A percentile compares a stretch with the other conserved stretches of the same genome.
These are phyloP conservation scores for Sequoiadendron giganteum DNA, from an alignment of 75 land plant species.

Conservation along the genomic window DNA sequence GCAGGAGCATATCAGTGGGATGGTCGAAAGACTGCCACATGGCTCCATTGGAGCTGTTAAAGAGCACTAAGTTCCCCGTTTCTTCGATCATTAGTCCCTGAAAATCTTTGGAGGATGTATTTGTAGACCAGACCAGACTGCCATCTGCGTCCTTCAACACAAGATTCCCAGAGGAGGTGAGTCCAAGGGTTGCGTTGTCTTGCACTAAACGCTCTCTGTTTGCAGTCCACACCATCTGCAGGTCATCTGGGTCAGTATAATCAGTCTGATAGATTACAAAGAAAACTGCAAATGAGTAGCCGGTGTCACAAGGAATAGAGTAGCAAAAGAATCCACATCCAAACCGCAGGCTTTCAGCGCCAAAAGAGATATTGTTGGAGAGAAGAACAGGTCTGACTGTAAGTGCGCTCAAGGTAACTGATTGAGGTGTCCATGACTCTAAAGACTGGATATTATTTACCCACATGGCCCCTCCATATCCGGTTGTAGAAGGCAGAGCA, in stretches of 20 bases:
- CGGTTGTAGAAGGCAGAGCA: background rate
- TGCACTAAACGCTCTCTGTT: conserved; percentile 15
- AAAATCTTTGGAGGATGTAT: conserved; percentile 25
- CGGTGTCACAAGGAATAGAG: background rate
- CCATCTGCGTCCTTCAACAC: conserved; percentile 26
- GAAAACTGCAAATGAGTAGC: background rate
- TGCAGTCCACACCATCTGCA: conserved; percentile 20
- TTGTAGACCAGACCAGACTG: conserved; percentile 35
- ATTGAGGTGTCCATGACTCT: background rate
- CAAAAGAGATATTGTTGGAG: background rate
- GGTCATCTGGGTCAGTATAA: background rate
- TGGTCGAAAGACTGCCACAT: conserved; percentile 62
- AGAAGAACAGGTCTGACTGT: background rate
- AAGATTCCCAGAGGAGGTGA: conserved; percentile 24
- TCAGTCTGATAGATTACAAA: background rate
- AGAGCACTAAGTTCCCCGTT: conserved; percentile 48
- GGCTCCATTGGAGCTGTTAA: conserved; percentile 9
- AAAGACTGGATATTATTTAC: background rate
- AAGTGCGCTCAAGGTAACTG: background rate
- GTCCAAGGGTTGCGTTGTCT: conserved; percentile 6
- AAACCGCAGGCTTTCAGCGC: background rate
- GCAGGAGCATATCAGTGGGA: conserved; percentile 42
- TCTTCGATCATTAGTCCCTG: conserved; percentile 26
- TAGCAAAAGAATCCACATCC: background rate
- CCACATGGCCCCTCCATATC: background rate